These are phyloP conservation scores for Claviceps pazoutovae DNA, from an alignment of 2,329 filamentous ascomycete genomes.

Conservation along the genomic window DNA sequence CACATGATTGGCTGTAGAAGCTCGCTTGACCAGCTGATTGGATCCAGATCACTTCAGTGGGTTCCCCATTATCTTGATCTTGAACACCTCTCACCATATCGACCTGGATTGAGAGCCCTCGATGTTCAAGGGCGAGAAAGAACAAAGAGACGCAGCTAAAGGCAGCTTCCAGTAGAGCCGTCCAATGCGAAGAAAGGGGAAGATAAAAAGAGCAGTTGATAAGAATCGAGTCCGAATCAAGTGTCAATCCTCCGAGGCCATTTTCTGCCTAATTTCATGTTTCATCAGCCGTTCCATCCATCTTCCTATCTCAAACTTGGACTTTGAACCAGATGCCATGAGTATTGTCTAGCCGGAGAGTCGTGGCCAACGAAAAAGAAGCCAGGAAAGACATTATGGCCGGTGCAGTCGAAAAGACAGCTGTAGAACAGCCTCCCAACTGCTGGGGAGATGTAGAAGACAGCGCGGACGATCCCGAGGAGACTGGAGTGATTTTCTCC, in stretches of 20 bases:
- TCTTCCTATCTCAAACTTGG: background rate
- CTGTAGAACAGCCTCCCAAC: constrained; percentile 15
- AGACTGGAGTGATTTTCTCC: constrained; percentile 64
- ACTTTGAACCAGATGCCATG: background rate
- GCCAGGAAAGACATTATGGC: background rate
- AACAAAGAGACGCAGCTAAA: too few species aligned
- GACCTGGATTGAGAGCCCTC: too few species aligned
- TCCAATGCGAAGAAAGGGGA: background rate
- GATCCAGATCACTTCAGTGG: too few species aligned
- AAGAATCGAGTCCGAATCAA: background rate
- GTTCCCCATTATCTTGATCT: too few species aligned
- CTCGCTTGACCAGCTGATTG: background rate
- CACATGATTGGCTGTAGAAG: constrained; percentile 8
- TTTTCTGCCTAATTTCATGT: background rate
- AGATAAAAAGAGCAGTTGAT: background rate
- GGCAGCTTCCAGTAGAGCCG: too few species aligned
- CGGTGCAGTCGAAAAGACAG: background rate
- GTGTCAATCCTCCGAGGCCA: background rate
- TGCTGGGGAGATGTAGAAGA: constrained; percentile 50
- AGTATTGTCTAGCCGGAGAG: background rate
- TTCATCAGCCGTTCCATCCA: background rate
- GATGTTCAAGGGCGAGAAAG: too few species aligned
- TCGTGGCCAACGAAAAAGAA: background rate
- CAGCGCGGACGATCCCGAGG: constrained; percentile 60
- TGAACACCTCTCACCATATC: too few species aligned